A percentile compares a stretch with the other conserved stretches of the same genome.
These are phyloP conservation scores for Neurospora crassa DNA, from an alignment of 2,329 filamentous ascomycete species.

Conservation along the genomic window DNA sequence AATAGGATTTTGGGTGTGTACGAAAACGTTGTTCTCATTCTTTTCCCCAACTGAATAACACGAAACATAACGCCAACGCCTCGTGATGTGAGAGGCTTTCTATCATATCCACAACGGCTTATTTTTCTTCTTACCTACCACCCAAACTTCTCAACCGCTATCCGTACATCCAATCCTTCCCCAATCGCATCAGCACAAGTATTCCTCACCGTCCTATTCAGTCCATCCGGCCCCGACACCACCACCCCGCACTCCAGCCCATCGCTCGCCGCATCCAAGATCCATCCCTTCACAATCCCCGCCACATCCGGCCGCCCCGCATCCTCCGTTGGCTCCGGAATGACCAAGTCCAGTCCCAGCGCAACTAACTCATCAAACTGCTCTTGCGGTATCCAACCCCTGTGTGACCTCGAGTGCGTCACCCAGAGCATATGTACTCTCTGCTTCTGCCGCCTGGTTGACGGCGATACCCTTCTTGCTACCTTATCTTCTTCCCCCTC, in stretches of 20 bases:
- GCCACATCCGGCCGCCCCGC: slow-evolving; percentile 44
- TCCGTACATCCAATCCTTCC: slow-evolving; percentile 37
- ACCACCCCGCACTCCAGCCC: slow-evolving; percentile 38
- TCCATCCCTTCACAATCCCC: slow-evolving; percentile 30
- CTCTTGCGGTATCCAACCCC: slow-evolving; percentile 41
- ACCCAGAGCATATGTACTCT: slow-evolving; percentile 49
- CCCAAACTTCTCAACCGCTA: slow-evolving; percentile 58
- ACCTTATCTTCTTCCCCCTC: neutral
- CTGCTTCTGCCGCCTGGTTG: slow-evolving; percentile 10
- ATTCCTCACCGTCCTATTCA: slow-evolving; percentile 53
- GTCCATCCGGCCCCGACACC: slow-evolving; percentile 51
- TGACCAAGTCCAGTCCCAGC: slow-evolving; percentile 40
- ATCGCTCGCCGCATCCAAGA: slow-evolving; percentile 17
- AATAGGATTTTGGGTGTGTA: neutral
- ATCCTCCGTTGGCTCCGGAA: slow-evolving; percentile 44
- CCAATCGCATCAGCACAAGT: slow-evolving; percentile 39
- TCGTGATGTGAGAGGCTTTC: neutral
- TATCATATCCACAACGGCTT: neutral
- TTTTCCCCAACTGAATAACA: no score
- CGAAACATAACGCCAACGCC: neutral
- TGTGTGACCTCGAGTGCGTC: slow-evolving; percentile 41
- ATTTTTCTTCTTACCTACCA: slow-evolving; percentile 34
- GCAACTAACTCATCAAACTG: slow-evolving; percentile 38
- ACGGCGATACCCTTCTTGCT: neutral
- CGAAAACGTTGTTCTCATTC: neutral